Percentiles rank a stretch among this genome's conserved stretches.
These are phyloP conservation scores for Singerocomus inundabilis DNA, from an alignment of 1,284 basidiomycete species.

Conservation along the genomic window DNA sequence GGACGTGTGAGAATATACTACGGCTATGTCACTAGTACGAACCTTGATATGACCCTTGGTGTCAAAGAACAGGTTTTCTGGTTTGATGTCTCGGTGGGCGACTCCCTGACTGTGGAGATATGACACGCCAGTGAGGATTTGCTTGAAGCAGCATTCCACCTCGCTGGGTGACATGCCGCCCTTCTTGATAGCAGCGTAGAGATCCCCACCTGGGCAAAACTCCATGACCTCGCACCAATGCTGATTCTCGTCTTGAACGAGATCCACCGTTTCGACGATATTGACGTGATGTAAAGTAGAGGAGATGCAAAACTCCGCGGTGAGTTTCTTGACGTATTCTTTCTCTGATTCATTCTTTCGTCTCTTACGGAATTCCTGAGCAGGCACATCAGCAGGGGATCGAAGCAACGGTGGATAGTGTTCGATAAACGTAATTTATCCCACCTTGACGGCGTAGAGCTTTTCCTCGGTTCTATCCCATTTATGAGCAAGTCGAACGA, in stretches of 20 bases:
- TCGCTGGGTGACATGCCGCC: constrained; percentile 93
- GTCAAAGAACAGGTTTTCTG: constrained; percentile 96
- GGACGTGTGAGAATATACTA: constrained; percentile 10
- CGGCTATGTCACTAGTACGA: constrained; percentile 14
- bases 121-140: constrained; percentile 84
- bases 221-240: constrained; percentile 99
- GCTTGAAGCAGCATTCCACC: constrained; percentile 98
- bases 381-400: constrained; percentile 1
- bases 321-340: constrained; percentile 99
- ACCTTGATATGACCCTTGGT: constrained; percentile 93
- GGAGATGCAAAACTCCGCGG: constrained; percentile 98
- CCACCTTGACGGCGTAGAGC: constrained; percentile 97
- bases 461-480: constrained; percentile 98
- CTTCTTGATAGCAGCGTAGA: constrained; percentile 98
- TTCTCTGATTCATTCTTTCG: constrained; percentile 98
- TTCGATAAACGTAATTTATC: neutral
- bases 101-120: constrained; percentile 97
- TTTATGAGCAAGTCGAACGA: constrained; percentile 96
- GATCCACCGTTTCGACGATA: constrained; percentile 97
- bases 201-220: constrained; percentile 95
- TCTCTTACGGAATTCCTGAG: constrained; percentile 93
- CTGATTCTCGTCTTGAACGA: constrained; percentile 94
- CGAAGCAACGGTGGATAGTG: neutral
- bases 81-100: constrained; percentile 97
- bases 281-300: constrained; percentile 96